Percentiles rank a stretch among this genome's conserved stretches.
Conservation (phyloP, 2,329 filamentous ascomycete genomes). For the Zasmidium angulare region DNA sequence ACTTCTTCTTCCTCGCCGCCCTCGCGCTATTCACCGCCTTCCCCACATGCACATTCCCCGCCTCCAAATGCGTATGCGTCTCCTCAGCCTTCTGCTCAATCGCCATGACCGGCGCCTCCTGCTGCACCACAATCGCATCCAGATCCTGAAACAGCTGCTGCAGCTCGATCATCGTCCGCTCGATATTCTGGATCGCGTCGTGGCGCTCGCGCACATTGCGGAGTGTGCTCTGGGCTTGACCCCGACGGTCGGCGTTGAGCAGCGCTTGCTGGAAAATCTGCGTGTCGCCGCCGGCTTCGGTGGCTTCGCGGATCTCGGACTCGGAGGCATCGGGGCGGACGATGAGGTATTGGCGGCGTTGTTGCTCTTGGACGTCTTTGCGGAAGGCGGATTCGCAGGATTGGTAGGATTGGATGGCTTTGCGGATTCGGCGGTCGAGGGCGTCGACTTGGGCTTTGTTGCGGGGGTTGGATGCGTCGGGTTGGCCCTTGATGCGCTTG, state of each 20-base stretch:
- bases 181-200: constrained; percentile 86
- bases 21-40: constrained; percentile 80
- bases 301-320: constrained; percentile 72
- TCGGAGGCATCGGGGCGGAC: constrained; percentile 69
- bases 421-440: constrained; percentile 76
- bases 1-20: constrained; percentile 88
- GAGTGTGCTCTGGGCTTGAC: constrained; percentile 76
- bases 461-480: constrained; percentile 69
- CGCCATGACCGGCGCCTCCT: constrained; percentile 74
- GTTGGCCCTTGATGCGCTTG: constrained; percentile 75
- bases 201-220: constrained; percentile 80
- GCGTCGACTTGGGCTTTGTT: constrained; percentile 80
- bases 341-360: constrained; percentile 87
- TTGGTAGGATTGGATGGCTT: constrained; percentile 79
- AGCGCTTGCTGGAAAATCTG: constrained; percentile 89
- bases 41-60: constrained; percentile 80
- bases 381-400: constrained; percentile 76
- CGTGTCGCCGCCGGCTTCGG: constrained; percentile 68
- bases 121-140: constrained; percentile 80
- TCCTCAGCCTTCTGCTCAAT: constrained; percentile 88
- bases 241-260: constrained; percentile 75
- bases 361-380: constrained; percentile 76
- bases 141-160: constrained; percentile 87
- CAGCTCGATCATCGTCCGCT: constrained; percentile 83
- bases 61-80: constrained; percentile 77